Evolutionary conservation across 805 yeast species (phyloP).

Genomic region (Metschnikowia lachancei): DNA sequence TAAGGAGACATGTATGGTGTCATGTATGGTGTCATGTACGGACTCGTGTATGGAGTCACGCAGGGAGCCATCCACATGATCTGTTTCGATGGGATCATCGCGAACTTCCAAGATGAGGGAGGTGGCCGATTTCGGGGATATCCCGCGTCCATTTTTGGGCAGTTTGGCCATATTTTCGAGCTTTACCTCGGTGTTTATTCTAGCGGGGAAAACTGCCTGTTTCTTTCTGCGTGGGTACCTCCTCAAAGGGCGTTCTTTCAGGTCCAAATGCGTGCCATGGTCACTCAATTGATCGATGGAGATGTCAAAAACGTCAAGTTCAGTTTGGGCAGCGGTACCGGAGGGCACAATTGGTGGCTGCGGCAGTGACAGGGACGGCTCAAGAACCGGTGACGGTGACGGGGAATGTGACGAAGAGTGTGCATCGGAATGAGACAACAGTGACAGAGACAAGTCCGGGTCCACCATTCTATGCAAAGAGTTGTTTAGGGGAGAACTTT

Average conservation of each 20-base stretch:
- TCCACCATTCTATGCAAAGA: not conserved
- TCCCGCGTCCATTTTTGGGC: too few relatives aligned
- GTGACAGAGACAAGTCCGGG: constrained; percentile 1
- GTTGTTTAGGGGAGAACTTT: not conserved
- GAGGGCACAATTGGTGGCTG: not conserved
- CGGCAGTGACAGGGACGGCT: constrained; percentile 1
- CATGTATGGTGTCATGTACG: not conserved
- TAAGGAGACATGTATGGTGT: too few relatives aligned
- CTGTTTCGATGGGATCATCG: not conserved
- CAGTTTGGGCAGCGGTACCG: not conserved
- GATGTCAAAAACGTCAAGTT: constrained; percentile 16
- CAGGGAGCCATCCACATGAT: not conserved
- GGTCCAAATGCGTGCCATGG: constrained; percentile 1
- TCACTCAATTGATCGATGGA: constrained; percentile 19
- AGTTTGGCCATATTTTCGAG: too few relatives aligned
- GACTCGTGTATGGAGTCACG: not conserved
- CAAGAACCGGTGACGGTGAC: not conserved
- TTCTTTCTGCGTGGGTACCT: constrained; percentile 9
- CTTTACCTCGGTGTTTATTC: too few relatives aligned
- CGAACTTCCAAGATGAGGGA: constrained; percentile 11
- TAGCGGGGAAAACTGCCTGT: not conserved
- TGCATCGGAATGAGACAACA: not conserved
- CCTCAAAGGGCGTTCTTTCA: not conserved
- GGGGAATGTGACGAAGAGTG: not conserved
- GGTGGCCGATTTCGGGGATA: not conserved